Conservation (phyloP, 1,139 yeast genomes). For the Spencermartinsiella ligniputridi region DNA sequence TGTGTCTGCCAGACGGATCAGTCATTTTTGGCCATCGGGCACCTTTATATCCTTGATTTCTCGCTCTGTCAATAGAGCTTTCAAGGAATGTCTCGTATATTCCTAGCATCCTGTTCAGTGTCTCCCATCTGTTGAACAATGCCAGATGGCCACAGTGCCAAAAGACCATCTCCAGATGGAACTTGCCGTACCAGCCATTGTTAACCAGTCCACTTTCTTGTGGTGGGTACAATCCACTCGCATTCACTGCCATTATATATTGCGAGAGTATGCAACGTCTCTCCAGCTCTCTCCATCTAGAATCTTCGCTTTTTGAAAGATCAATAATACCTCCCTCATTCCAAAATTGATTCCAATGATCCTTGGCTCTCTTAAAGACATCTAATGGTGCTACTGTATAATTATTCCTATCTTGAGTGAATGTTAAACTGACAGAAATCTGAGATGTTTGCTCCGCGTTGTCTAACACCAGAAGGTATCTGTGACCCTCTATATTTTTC, state of each 20-base stretch:
- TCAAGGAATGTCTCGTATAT: constrained; percentile 8
- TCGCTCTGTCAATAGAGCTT: constrained; percentile 7
- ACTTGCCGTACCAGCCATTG: constrained; percentile 15
- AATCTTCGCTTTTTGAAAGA: constrained; percentile 9
- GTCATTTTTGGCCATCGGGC: constrained; percentile 14
- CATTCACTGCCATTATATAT: constrained; percentile 12
- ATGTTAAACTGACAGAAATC: constrained; percentile 1
- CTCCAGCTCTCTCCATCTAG: constrained; percentile 12
- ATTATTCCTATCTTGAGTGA: background rate
- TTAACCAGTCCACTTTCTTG: constrained; percentile 14
- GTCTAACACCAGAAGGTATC: background rate
- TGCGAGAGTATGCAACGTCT: constrained; percentile 10
- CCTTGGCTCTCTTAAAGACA: background rate
- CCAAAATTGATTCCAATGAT: constrained; percentile 12
- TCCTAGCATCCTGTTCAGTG: constrained; percentile 7
- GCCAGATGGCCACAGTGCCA: constrained; percentile 14
- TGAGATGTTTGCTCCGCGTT: background rate
- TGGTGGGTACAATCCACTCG: constrained; percentile 11
- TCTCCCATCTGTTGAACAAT: constrained; percentile 10
- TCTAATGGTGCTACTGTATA: background rate
- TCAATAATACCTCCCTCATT: constrained; percentile 10
- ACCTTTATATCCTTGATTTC: constrained; percentile 10
- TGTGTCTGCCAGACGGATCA: constrained; percentile 11
- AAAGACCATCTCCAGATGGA: constrained; percentile 13
- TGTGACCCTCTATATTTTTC: background rate